Evolutionary conservation across 345 rosid species (phyloP), one percentile per base, ranked within the genome.

Genomic region (Moricandia arvensis): DNA sequence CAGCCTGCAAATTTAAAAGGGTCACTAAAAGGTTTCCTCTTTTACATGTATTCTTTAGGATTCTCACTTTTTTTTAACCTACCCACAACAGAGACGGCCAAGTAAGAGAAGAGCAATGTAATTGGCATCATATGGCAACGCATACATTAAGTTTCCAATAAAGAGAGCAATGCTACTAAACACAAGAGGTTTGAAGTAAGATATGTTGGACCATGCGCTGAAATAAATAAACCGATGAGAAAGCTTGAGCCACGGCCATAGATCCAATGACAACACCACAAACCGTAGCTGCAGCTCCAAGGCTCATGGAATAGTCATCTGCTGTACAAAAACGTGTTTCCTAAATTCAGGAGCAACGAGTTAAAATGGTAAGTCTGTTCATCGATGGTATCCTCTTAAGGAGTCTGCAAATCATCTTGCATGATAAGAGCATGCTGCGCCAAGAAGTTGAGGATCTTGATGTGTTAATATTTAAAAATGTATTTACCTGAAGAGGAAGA

Each of bases 21-120:
- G 76, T 59, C 73, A 63, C 8, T 16, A 57, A 30, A 64, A 47
- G 10, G 57, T 27, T 66, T 54, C 27, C 34, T n/a, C 53, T 30
- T 34, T 62, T 21, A 33, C n/a, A n/a, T n/a, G n/a, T n/a, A n/a
- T n/a, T n/a, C n/a, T n/a, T n/a, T n/a, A n/a, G n/a, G n/a, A n/a
- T n/a, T n/a, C n/a, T n/a, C n/a, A n/a, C n/a, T n/a, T n/a, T n/a
- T n/a, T n/a, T n/a, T n/a, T n/a, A n/a, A 71, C 93, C 84, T 85
- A 95, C 99, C 99, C 99, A 82, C 99, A 95, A 76, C 91, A 87
- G 69, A 95, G 85, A 77, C 99, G 97, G 63, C 99, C 98, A 3
- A 86, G 16, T 58, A 95, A 75, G 54, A 95, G 98, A 84, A 93
- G 77, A 1, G 80, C 69, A 54, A 95, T 80, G 34, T 97, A 95